These are phyloP conservation scores for Elsinoe batatas DNA, from an alignment of 2,329 filamentous ascomycete species.

Conservation along the genomic window DNA sequence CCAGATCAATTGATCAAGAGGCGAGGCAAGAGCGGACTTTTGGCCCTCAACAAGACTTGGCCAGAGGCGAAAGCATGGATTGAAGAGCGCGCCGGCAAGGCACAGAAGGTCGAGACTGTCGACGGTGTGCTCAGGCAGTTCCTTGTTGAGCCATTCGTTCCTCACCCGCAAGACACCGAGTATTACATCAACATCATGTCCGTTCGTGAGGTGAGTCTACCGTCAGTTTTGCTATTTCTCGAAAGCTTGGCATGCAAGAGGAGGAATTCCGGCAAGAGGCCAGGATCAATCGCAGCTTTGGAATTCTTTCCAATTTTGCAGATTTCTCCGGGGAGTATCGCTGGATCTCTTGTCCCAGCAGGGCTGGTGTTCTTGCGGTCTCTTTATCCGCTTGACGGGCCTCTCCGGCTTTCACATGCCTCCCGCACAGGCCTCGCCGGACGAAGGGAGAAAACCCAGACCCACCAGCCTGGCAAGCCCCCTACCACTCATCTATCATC, in stretches of 20 bases:
- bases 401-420: constrained; percentile 16
- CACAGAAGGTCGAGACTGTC: constrained; percentile 85
- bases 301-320: constrained; percentile 8
- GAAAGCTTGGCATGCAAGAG: constrained; percentile 7
- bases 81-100: constrained; percentile 81
- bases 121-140: constrained; percentile 86
- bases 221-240: constrained; percentile 17
- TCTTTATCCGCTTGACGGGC: background rate
- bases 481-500: constrained; percentile 11
- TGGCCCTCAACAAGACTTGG: constrained; percentile 97
- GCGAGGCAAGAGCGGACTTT: constrained; percentile 94
- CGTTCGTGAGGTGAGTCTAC: constrained; percentile 82
- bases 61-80: constrained; percentile 89
- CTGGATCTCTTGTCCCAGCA: background rate
- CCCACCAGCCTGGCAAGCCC: constrained; percentile 14
- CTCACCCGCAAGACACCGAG: constrained; percentile 88
- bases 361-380: background rate
- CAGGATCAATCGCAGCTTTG: constrained; percentile 3
- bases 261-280: constrained; percentile 7
- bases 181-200: constrained; percentile 99
- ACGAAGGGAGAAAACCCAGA: constrained; percentile 17
- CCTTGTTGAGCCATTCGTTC: constrained; percentile 96
- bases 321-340: constrained; percentile 12
- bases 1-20: constrained; percentile 99
- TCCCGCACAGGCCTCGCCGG: constrained; percentile 12